Base-by-base conservation (phyloP, 1,284 basidiomycete species). In the Tilletia caries region DNA sequence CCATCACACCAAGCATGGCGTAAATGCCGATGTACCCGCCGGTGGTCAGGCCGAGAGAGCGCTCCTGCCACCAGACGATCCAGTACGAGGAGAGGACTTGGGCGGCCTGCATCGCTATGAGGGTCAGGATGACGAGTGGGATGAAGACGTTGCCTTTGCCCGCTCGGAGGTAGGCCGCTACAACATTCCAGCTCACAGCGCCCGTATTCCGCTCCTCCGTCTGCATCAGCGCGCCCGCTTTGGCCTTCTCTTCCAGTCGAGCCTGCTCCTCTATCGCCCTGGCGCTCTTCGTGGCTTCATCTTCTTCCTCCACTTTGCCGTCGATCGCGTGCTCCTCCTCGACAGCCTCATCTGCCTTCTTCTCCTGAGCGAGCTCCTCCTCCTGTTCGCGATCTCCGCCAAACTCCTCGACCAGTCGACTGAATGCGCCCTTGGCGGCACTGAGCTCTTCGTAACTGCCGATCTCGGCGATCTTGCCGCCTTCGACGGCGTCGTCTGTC, bases 1-100 rank as follows among this genome's bases (percentile, higher is more conserved):
- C 85, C 0, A 86, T 86, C 33, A 87, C 78, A 83, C 89, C 91
- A 1, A 92, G 84, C 62, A 85, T 85, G 1, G 89, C 90, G 77
- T 92, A 92, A 27, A 92, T 82, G 12, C 86, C 88, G 82, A 91
- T 89, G 82, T 92, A 92, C 76, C 90, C 88, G 2, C 86, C 87
- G 23, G 75, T 66, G 75, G 84, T 23, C 76, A 72, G 12, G 80
- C 82, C 84, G 29, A 85, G 87, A 69, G 72, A 88, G 86, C 90
- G 86, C 58, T 85, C 85, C 80, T 91, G 87, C 85, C 84, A 85
- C 83, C 81, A 85, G 13, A 84, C 77, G 20, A 85, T 74, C 76
- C 81, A 81, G 77, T 85, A 86, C 25, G 79, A 79, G 65, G 83
- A 83, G 43, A 86, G 65, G 33, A 87, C 85, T 67, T 84, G 83